A percentile compares a stretch with the other conserved stretches of the same genome.
Evolutionary conservation across 2,329 filamentous ascomycete species (phyloP).

Genomic region (Albophoma yamanashiensis): DNA sequence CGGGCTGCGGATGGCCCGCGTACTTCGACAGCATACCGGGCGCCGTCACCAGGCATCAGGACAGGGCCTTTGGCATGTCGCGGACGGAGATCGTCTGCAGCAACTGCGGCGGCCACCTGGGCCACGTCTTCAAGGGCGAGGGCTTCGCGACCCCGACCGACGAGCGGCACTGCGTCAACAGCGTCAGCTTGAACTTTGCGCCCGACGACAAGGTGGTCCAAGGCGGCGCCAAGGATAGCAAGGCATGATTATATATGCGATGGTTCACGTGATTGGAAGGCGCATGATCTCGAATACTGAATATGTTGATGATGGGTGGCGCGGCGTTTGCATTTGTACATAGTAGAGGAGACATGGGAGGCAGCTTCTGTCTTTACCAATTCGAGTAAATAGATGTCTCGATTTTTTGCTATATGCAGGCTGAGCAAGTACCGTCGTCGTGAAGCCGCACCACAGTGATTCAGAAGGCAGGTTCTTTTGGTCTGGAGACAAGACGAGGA

Average conservation of each 20-base stretch:
- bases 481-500: background rate
- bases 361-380: background rate
- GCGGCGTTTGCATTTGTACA: background rate
- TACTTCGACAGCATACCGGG: conserved; percentile 95
- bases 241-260: conserved; percentile 16
- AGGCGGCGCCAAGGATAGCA: conserved; percentile 21
- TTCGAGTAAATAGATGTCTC: background rate
- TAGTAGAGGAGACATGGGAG: background rate
- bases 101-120: conserved; percentile 88
- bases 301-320: background rate
- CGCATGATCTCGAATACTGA: background rate
- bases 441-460: background rate
- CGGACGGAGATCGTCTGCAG: conserved; percentile 89
- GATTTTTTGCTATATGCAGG: background rate
- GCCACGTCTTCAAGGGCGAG: conserved; percentile 93
- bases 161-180: conserved; percentile 96
- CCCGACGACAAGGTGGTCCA: conserved; percentile 45
- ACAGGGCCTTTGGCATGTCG: conserved; percentile 68
- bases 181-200: conserved; percentile 75
- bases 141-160: conserved; percentile 77
- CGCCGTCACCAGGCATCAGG: conserved; percentile 73
- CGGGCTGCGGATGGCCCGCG: conserved; percentile 93
- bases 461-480: background rate
- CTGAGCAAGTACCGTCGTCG: background rate
- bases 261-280: background rate